Evolutionary conservation across 495 filamentous ascomycete species (phyloP), one percentile per base, ranked within the genome.

Genomic region (Xylaria curta): DNA sequence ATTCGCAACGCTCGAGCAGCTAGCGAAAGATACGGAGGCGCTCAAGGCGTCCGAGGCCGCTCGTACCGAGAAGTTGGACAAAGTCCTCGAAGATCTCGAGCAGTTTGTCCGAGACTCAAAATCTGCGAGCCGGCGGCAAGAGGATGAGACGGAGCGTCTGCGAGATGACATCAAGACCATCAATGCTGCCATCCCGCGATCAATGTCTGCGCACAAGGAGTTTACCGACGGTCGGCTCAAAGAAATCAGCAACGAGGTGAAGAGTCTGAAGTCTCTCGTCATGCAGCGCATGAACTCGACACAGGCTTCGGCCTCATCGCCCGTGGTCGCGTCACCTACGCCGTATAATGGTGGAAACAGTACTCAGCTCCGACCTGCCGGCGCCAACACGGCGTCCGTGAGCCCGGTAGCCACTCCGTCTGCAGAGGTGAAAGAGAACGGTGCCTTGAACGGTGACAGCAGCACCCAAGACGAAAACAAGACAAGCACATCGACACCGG

Each of bases 1-100:
- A 12, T 98, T 98, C 81, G 86, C 91, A 24, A 85, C 98, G 49
- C 91, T 99, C 36, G 96, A 98, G 65, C 96, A 97, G 76, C 88
- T 99, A 1, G 87, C 91, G 8, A 92, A 93, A 71, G 97, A 99
- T 80, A 98, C 97, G 0, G 89, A 93, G 61, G 87, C 89, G 9
- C 86, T 99, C 38, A 98, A 98, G 80, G 86, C 87, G 6, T 89
- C 94, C 4, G 96, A 99, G 84, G 85, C 92, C 75, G 88, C 90
- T 62, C 91, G 96, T 19, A 97, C 94, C 28, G 90, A 94, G 75
- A 90, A 93, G 51, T 84, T 99, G 3, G 96, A 99, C 76, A 86
- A 85, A 28, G 92, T 95, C 17, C 85, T 99, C 42, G 85, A 87
- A 49, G 94, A 97, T 49, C 89, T 99, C 38, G 95, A 98, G 78